phyloP scores from a whole-genome alignment of 2,329 filamentous ascomycete genomes.

The Cordyceps fumosorosea region DNA sequence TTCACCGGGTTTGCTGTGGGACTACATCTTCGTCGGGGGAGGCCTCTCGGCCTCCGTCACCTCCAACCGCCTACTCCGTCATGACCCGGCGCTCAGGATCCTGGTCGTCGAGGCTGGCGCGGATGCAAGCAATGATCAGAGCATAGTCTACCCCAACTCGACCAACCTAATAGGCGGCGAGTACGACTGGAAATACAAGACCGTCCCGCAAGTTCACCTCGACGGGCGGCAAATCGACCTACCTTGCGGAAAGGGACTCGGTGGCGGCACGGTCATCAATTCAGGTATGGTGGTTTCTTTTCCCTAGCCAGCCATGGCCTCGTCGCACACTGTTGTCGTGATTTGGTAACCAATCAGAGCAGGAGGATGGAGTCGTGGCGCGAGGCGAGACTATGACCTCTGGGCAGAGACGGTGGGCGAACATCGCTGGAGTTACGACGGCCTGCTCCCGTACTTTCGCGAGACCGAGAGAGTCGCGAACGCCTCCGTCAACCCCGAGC shows the following conservation, averaged over 20 bases:
- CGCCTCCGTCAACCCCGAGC: slow-evolving; percentile 20
- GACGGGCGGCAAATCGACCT: slow-evolving; percentile 19
- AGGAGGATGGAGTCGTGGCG: slow-evolving; percentile 36
- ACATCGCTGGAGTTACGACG: slow-evolving; percentile 36
- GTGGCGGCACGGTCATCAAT: slow-evolving; percentile 33
- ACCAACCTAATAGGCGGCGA: slow-evolving; percentile 23
- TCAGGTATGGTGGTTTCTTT: slow-evolving; percentile 17
- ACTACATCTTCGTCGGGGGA: slow-evolving; percentile 33
- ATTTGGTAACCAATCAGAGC: neutral
- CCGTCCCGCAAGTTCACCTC: slow-evolving; percentile 22
- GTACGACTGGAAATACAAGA: slow-evolving; percentile 29
- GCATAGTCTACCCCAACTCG: slow-evolving; percentile 22
- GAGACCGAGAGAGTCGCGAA: slow-evolving; percentile 27
- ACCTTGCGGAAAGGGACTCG: slow-evolving; percentile 31
- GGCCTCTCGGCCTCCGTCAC: slow-evolving; percentile 31
- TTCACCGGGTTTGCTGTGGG: slow-evolving; percentile 17
- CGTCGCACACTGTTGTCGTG: neutral
- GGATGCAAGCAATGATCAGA: slow-evolving; percentile 22
- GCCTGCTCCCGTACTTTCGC: slow-evolving; percentile 36
- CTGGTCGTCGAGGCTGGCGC: slow-evolving; percentile 32
- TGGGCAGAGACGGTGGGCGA: slow-evolving; percentile 31
- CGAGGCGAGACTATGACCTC: slow-evolving; percentile 35
- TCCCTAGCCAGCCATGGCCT: neutral
- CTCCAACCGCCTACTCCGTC: slow-evolving; percentile 25
- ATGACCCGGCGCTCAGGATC: slow-evolving; percentile 24